Evolutionary conservation across 1,284 basidiomycete species (phyloP).

Genomic region (Leucoagaricus sp.): DNA sequence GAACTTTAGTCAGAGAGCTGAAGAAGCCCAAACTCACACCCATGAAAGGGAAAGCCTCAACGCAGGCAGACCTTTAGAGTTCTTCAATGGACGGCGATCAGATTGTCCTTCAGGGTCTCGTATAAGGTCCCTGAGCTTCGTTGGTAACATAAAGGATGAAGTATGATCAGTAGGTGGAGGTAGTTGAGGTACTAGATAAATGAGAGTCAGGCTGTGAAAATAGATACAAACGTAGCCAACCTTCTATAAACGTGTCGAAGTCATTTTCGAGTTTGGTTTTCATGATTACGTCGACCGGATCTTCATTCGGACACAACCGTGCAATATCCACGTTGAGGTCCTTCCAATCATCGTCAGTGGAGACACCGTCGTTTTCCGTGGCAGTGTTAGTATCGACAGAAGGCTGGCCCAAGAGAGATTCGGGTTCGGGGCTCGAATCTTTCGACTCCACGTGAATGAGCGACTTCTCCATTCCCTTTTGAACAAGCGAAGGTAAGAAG

Average conservation of each 20-base stretch:
- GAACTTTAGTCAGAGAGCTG: constrained; percentile 27
- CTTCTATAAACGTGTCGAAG: constrained; percentile 38
- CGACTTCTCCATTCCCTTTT: background rate
- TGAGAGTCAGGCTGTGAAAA: constrained; percentile 1
- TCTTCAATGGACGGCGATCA: constrained; percentile 42
- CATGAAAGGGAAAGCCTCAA: constrained; percentile 66
- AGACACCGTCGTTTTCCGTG: background rate
- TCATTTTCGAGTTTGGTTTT: constrained; percentile 56
- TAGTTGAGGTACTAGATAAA: constrained; percentile 37
- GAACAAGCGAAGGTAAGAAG: constrained; percentile 16
- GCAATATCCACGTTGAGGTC: constrained; percentile 26
- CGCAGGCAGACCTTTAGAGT: constrained; percentile 53
- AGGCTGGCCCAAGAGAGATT: constrained; percentile 22
- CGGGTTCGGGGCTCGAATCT: constrained; percentile 9
- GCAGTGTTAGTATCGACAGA: background rate
- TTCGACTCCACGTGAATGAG: background rate
- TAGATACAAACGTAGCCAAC: too few species aligned
- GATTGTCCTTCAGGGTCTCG: constrained; percentile 18
- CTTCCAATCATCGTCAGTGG: constrained; percentile 12
- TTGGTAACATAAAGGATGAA: constrained; percentile 34
- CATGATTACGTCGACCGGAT: constrained; percentile 38
- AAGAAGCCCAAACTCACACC: constrained; percentile 44
- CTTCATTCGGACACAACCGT: constrained; percentile 25
- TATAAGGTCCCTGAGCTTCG: constrained; percentile 31
- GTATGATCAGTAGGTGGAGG: constrained; percentile 48